Base-by-base conservation (phyloP, 345 rosid species). In the Rhodamnia rubescens region DNA sequence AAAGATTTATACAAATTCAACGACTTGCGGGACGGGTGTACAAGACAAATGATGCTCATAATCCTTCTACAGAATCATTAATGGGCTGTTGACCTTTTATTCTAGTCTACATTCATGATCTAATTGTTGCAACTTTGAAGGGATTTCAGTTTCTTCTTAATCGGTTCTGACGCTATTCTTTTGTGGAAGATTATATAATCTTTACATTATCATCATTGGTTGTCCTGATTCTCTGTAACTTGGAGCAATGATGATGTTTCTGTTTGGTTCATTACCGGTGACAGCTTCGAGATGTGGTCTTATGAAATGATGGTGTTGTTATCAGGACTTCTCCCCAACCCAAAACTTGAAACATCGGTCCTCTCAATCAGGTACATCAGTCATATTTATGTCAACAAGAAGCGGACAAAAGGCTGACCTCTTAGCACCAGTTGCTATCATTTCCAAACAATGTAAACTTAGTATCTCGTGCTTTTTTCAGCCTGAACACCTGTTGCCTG, bases 381-480 rank as follows among this genome's bases (percentile, higher is more conserved):
- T 36, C 40, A 36, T 36, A 36, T 36, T 2, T 36, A 36, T 36
- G 40, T 36, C 40, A 36, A 36, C 40, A 36, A 36, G 40, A 36
- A 36, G 40, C 2, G 40, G 40, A 36, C 40, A 50, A 52, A 32
- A 16, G 12, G 78, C 78, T 69, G 16, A 69, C 78, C 40, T 69
- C 78, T 18, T 69, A 16, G 47, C 21, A 18, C 78, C 47, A 32
- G 12, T 69, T 32, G 24, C 24, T 69, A 69, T 16, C 78, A 32
- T 69, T 29, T 69, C 44, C 22, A 16, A 69, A 29, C 3, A 69
- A 69, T 32, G 22, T 69, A 32, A 32, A 69, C 95, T 22, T 90
- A 91, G 93, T 82, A 87, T 10, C 87, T 88, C 74, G 88, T 88
- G 40, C 26, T 85, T 49, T 5, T 78, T 47, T 83, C 91, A 88